Evolutionary conservation across 1,284 basidiomycete species (phyloP), one percentile per base, ranked within the genome.

Genomic region (Afroboletus lepidellus): DNA sequence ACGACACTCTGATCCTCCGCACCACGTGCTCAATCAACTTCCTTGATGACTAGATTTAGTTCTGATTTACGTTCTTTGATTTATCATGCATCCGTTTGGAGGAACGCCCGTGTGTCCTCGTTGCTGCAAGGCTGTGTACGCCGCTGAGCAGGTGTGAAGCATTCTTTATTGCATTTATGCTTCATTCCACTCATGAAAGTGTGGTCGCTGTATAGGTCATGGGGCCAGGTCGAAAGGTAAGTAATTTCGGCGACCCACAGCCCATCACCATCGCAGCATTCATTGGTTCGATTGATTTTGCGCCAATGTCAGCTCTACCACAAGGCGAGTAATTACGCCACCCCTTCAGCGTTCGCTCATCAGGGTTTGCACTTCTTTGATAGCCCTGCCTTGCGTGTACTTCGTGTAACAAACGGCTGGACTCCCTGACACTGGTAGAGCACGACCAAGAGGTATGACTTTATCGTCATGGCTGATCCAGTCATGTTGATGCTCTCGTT

Each of bases 141-240:
- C 86, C 56, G 89, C 89, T 53, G 88, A 92, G 67, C 87, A 90
- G 79, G 87, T 83, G 55, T 57, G 78, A 57, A 42, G 18, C 41
- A 25, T 50, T 47, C 42, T 24, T 51, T 1, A 16, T n/a, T 33
- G 18, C 33, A 38, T 50, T 18, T 30, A 24, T 37, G 18, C 36
- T 46, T 50, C 44, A 50, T 29, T 46, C 34, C 29, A 30, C 44
- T 57, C 39, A 56, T 50, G 6, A 43, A 12, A 20, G 13, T 50
- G 61, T 57, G 49, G 55, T 54, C 46, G n/a, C n/a, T n/a, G n/a
- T n/a, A n/a, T 63, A 90, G 87, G 81, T 81, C 50, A 84, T 91
- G 78, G 88, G 89, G 36, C 87, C 87, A 52, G 88, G 86, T 41
- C 79, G 88, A 66, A 90, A 85, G 81, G 88, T 88, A 66, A 60